A percentile compares a stretch with the other conserved stretches of the same genome.
Conservation (phyloP, 140 eudicot species). For the Stevia rebaudiana region DNA sequence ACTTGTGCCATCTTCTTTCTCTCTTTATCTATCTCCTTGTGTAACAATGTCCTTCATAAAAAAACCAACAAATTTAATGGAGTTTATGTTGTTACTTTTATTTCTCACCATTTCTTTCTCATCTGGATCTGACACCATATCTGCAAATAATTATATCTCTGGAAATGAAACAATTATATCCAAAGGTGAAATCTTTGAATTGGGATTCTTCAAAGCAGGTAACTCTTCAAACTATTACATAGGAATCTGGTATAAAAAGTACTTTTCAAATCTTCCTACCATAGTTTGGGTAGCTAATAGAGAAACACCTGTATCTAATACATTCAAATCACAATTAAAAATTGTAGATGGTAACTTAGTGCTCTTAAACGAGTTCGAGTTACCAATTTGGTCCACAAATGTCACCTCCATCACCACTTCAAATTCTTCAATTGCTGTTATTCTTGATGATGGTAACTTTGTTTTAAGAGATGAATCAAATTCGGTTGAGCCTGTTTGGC, state of each 20-base stretch:
- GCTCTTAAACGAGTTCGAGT: slow-evolving; percentile 29
- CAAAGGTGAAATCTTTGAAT: slow-evolving; percentile 35
- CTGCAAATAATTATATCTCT: slow-evolving; percentile 27
- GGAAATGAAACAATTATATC: slow-evolving; percentile 52
- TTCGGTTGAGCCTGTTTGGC: neutral
- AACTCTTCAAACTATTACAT: slow-evolving; percentile 18
- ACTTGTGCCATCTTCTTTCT: neutral
- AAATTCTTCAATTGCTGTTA: neutral
- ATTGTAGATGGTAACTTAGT: slow-evolving; percentile 47
- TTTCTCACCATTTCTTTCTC: slow-evolving; percentile 4
- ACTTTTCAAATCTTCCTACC: slow-evolving; percentile 13
- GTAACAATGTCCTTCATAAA: neutral
- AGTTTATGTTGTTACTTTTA: neutral
- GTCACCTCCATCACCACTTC: slow-evolving; percentile 7
- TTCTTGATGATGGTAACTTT: neutral
- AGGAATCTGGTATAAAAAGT: slow-evolving; percentile 21
- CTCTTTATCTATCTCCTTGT: neutral
- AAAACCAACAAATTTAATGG: neutral
- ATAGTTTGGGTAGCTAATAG: slow-evolving; percentile 22
- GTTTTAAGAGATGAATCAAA: neutral
- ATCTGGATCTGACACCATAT: slow-evolving; percentile 37
- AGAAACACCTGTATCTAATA: slow-evolving; percentile 22
- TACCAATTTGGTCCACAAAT: slow-evolving; percentile 52
- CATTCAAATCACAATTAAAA: slow-evolving; percentile 24
- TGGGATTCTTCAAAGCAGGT: slow-evolving; percentile 39